Evolutionary conservation across 495 filamentous ascomycete genomes (phyloP).

Genomic region (Arthonia radiata): DNA sequence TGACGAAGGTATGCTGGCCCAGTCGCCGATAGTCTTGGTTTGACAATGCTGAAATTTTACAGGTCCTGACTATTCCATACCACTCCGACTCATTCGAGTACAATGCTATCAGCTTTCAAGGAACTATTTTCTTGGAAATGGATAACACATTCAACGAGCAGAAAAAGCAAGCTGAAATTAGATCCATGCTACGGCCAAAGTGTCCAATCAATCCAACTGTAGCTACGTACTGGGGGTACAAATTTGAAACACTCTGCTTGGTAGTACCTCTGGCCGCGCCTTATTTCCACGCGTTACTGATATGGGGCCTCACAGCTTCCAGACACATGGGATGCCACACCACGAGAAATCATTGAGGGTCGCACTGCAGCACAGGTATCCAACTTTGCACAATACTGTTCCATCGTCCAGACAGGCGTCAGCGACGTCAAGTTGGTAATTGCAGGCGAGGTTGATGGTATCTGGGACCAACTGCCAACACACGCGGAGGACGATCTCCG

Average conservation of each 20-base stretch:
- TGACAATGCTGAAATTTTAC: not conserved
- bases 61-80: constrained; percentile 73
- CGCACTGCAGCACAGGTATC: constrained; percentile 46
- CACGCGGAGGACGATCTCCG: constrained; percentile 31
- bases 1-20: constrained; percentile 53
- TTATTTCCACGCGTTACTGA: no score
- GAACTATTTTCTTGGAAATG: no score
- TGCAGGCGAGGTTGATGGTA: constrained; percentile 89
- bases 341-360: constrained; percentile 50
- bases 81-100: no score
- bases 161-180: no score
- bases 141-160: no score
- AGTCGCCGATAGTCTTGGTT: not conserved
- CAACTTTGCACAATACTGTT: constrained; percentile 85
- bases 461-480: constrained; percentile 23
- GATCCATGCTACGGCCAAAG: no score
- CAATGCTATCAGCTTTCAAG: no score
- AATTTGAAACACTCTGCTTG: constrained; percentile 73
- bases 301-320: no score
- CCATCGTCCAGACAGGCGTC: constrained; percentile 66
- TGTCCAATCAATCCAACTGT: no score
- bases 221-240: no score
- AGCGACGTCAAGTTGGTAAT: constrained; percentile 46
- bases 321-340: constrained; percentile 39
- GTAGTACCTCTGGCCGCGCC: no score